Conservation (phyloP, 306 rosid species). For the Betula pendula region DNA sequence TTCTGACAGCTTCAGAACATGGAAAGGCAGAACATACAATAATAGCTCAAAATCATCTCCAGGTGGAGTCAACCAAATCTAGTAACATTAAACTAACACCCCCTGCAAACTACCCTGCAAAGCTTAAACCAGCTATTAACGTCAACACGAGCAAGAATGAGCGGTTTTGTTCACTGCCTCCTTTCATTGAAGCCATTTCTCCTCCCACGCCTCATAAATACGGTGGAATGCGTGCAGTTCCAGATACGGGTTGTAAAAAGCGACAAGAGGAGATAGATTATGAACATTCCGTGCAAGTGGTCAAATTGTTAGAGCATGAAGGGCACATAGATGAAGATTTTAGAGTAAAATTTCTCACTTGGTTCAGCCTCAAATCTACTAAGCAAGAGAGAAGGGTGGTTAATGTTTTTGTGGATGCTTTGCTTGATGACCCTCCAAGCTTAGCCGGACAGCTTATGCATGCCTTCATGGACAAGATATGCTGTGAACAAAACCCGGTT, state of each 20-base stretch:
- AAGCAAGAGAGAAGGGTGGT: constrained; percentile 81
- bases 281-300: constrained; percentile 75
- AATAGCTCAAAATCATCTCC: constrained; percentile 42
- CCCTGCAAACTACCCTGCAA: constrained; percentile 34
- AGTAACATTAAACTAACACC: constrained; percentile 35
- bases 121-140: constrained; percentile 26
- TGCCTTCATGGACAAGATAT: constrained; percentile 71
- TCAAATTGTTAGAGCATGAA: constrained; percentile 68
- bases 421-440: constrained; percentile 84
- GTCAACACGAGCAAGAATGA: constrained; percentile 42
- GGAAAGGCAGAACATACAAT: constrained; percentile 30
- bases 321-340: constrained; percentile 69
- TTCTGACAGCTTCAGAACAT: constrained; percentile 24
- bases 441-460: constrained; percentile 82
- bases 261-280: constrained; percentile 57
- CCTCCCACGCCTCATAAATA: constrained; percentile 71
- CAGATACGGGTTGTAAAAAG: constrained; percentile 42
- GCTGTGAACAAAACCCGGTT: constrained; percentile 49
- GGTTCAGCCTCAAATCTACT: constrained; percentile 93
- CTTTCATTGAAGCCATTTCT: constrained; percentile 41
- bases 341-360: constrained; percentile 82
- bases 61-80: constrained; percentile 51
- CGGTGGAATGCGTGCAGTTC: constrained; percentile 38
- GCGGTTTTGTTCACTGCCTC: constrained; percentile 44
- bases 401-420: constrained; percentile 73